phyloP scores from a whole-genome alignment of 371 early-diverging fungal species.

The Mucor piriformis region DNA sequence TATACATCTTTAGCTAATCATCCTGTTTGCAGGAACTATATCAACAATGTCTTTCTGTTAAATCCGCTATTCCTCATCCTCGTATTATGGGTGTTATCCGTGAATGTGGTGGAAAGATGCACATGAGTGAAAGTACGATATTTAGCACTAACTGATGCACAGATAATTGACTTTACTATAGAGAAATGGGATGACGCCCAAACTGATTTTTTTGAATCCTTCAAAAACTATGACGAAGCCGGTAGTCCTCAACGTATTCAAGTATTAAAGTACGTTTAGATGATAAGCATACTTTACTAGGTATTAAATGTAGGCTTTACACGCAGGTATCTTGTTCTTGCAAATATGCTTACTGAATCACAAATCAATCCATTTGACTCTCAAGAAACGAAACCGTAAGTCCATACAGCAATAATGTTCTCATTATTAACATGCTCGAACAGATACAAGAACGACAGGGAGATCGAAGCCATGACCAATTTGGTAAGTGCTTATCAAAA shows the following conservation, averaged over 20 bases:
- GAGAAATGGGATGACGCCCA: constrained; percentile 93
- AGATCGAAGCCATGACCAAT: constrained; percentile 91
- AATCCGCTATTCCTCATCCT: constrained; percentile 95
- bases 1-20: background rate
- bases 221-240: constrained; percentile 97
- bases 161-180: constrained; percentile 15
- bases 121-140: constrained; percentile 85
- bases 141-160: background rate
- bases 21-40: constrained; percentile 64
- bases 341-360: constrained; percentile 93
- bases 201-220: constrained; percentile 94
- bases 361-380: constrained; percentile 95
- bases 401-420: background rate
- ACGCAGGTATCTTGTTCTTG: constrained; percentile 87
- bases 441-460: constrained; percentile 89
- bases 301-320: background rate
- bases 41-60: constrained; percentile 84
- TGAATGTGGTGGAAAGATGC: constrained; percentile 98
- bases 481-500: constrained; percentile 90
- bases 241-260: constrained; percentile 91
- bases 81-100: constrained; percentile 95
- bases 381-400: constrained; percentile 83
- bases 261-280: constrained; percentile 78
- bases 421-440: background rate
- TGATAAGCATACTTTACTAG: background rate